Percentiles rank a stretch among this genome's conserved stretches.
phyloP scores from a whole-genome alignment of 768 basidiomycete species.

The Russula ochroleuca region DNA sequence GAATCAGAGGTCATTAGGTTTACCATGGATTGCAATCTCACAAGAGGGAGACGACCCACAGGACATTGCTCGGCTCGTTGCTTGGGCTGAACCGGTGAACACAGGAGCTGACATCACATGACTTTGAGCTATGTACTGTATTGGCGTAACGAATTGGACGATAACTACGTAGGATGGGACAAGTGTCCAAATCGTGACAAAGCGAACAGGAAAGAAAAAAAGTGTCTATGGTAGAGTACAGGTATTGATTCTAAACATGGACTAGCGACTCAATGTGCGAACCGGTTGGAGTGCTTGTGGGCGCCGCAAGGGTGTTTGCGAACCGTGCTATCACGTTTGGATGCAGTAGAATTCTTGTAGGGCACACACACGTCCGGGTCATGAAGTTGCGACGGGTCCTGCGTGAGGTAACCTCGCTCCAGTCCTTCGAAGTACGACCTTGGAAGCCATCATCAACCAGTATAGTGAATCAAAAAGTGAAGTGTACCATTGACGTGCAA shows the following conservation, averaged over 20 bases:
- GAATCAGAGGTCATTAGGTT: neutral
- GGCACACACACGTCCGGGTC: constrained; percentile 61
- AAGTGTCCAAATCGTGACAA: neutral
- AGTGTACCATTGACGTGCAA: constrained; percentile 62
- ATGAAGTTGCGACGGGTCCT: constrained; percentile 53
- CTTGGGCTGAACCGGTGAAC: neutral
- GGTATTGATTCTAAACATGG: neutral
- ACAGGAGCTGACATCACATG: too few relatives aligned
- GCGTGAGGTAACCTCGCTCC: constrained; percentile 53
- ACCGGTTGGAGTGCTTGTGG: too few relatives aligned
- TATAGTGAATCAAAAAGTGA: neutral
- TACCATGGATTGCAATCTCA: too few relatives aligned
- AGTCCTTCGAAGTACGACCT: constrained; percentile 73
- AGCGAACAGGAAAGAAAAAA: neutral
- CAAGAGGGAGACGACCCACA: neutral
- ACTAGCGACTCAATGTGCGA: neutral
- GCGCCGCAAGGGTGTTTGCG: neutral
- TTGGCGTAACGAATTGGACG: too few relatives aligned
- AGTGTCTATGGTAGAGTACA: neutral
- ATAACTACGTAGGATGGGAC: too few relatives aligned
- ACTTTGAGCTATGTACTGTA: too few relatives aligned
- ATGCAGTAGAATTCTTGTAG: constrained; percentile 34
- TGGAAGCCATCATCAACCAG: neutral
- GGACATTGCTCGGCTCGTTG: neutral
- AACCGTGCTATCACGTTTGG: neutral